Evolutionary conservation across 2,329 filamentous ascomycete genomes (phyloP).

Genomic region (Coniochaeta prunicola): DNA sequence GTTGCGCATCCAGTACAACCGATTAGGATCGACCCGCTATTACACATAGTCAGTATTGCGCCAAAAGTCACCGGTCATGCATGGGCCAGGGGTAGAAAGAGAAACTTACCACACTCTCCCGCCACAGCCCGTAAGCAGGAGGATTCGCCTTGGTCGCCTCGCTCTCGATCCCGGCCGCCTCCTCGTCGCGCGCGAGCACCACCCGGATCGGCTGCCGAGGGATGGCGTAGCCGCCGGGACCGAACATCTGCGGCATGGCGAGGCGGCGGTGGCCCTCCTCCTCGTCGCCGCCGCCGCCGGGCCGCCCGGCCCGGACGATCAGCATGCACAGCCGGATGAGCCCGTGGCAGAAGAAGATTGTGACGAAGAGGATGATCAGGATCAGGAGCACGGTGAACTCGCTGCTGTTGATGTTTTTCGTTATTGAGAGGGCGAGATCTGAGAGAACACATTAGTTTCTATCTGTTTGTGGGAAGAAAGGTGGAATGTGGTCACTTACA

Average conservation of each 20-base stretch:
- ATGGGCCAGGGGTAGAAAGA: slow-evolving; percentile 5
- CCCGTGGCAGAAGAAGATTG: slow-evolving; percentile 75
- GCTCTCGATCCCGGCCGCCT: slow-evolving; percentile 50
- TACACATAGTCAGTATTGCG: not conserved
- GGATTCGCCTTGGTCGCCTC: slow-evolving; percentile 55
- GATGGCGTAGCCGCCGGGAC: slow-evolving; percentile 58
- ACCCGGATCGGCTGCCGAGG: slow-evolving; percentile 71
- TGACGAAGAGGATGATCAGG: slow-evolving; percentile 64
- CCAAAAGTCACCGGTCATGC: not conserved
- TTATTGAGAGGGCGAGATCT: slow-evolving; percentile 70
- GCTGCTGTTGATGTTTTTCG: slow-evolving; percentile 53
- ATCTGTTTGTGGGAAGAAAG: not conserved
- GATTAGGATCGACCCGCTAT: slow-evolving; percentile 69
- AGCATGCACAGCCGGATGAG: slow-evolving; percentile 67
- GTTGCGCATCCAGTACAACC: slow-evolving; percentile 74
- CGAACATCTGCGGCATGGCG: slow-evolving; percentile 34
- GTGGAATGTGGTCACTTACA: slow-evolving; percentile 45
- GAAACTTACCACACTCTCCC: slow-evolving; percentile 67
- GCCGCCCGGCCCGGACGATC: slow-evolving; percentile 40
- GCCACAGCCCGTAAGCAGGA: slow-evolving; percentile 80
- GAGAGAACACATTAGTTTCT: not conserved
- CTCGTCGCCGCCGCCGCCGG: slow-evolving; percentile 18
- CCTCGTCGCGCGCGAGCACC: slow-evolving; percentile 67
- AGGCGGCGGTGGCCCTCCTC: slow-evolving; percentile 7
- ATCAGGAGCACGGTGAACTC: slow-evolving; percentile 78